Conservation (phyloP, 805 yeast genomes). For the Candida jianshihensis region DNA sequence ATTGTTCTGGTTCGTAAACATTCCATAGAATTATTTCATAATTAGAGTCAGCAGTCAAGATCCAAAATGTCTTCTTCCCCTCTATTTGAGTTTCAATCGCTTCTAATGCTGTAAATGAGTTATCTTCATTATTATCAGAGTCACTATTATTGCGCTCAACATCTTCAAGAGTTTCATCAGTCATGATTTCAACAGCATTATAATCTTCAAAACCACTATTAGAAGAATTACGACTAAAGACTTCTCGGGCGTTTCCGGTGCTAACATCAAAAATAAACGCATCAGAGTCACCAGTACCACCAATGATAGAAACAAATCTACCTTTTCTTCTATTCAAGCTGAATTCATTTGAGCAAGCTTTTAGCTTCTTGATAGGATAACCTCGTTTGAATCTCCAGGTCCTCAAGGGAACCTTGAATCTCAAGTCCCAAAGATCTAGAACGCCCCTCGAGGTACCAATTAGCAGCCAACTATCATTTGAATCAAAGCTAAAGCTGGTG, state of each 20-base stretch:
- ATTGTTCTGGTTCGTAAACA: constrained; percentile 23
- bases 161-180: not conserved
- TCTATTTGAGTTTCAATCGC: constrained; percentile 15
- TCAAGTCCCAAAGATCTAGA: constrained; percentile 73
- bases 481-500: constrained; percentile 51
- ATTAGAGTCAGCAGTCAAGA: constrained; percentile 10
- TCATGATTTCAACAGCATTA: constrained; percentile 10
- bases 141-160: constrained; percentile 1
- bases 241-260: constrained; percentile 46
- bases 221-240: constrained; percentile 20
- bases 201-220: constrained; percentile 14
- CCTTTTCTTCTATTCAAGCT: constrained; percentile 28
- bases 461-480: constrained; percentile 52
- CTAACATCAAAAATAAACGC: constrained; percentile 74
- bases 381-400: constrained; percentile 53
- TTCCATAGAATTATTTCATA: constrained; percentile 31
- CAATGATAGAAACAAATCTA: constrained; percentile 49
- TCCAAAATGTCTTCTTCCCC: constrained; percentile 14
- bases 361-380: constrained; percentile 43
- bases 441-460: constrained; percentile 73
- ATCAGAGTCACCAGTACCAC: constrained; percentile 57
- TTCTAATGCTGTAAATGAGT: constrained; percentile 14
- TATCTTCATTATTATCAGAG: not conserved
- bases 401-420: constrained; percentile 55
- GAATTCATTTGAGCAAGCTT: constrained; percentile 34